Conservation (phyloP, 2,329 filamentous ascomycete species). For the Pseudocercospora pini-densiflorae region DNA sequence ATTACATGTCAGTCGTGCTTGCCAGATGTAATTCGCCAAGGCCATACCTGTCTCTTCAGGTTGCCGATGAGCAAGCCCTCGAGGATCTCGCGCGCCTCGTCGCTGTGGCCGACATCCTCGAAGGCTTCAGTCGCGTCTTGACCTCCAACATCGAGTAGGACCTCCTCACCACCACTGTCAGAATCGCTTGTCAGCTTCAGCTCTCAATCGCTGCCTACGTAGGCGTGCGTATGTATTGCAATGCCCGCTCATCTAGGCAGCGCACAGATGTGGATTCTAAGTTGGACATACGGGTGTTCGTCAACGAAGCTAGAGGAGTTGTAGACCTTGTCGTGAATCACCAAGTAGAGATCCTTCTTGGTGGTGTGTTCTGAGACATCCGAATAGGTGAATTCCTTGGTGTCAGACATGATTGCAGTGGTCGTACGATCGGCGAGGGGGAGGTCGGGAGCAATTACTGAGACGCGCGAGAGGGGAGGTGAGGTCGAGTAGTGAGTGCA, state of each 20-base stretch:
- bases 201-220: not conserved
- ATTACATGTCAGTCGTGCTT: not conserved
- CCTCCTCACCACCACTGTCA: slow-evolving; percentile 91
- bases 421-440: slow-evolving; percentile 1
- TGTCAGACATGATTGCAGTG: slow-evolving; percentile 55
- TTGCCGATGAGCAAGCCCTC: slow-evolving; percentile 73
- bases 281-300: slow-evolving; percentile 80
- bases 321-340: slow-evolving; percentile 98
- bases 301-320: slow-evolving; percentile 86
- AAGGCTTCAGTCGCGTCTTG: slow-evolving; percentile 98
- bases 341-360: slow-evolving; percentile 92
- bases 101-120: slow-evolving; percentile 98
- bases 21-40: not conserved
- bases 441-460: not conserved
- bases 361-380: slow-evolving; percentile 84
- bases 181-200: slow-evolving; percentile 20
- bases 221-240: not conserved
- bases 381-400: slow-evolving; percentile 71
- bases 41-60: slow-evolving; percentile 78
- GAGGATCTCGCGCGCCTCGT: slow-evolving; percentile 95
- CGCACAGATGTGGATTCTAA: not conserved
- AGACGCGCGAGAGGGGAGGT: not conserved
- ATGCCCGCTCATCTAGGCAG: not conserved
- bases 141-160: slow-evolving; percentile 91
- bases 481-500: not conserved